phyloP scores from a whole-genome alignment of 768 basidiomycete genomes.

The Candolleomyces efflorescens region DNA sequence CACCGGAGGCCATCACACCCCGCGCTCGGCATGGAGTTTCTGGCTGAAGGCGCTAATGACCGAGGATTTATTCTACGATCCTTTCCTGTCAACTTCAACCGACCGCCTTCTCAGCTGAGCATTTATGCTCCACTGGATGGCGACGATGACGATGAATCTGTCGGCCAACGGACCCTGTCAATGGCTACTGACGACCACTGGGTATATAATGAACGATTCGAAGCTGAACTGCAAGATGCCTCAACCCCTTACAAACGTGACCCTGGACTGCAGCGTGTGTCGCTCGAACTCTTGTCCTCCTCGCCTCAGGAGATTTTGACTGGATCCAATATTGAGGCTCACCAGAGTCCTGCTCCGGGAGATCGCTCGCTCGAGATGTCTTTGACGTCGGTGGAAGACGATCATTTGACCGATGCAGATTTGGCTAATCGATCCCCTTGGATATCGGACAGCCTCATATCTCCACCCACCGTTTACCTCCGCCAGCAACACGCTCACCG shows the following conservation, averaged over 20 bases:
- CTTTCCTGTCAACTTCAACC: constrained; percentile 32
- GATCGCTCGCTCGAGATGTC: constrained; percentile 4
- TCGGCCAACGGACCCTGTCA: neutral
- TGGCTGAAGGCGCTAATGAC: neutral
- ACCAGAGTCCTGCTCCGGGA: neutral
- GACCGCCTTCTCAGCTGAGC: constrained; percentile 36
- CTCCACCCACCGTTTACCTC: constrained; percentile 31
- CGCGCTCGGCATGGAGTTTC: neutral
- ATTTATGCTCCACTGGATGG: constrained; percentile 18
- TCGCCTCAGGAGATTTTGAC: neutral
- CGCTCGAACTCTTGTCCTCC: neutral
- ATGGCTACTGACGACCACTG: neutral
- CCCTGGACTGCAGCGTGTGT: neutral
- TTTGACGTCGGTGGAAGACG: constrained; percentile 3
- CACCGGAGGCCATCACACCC: constrained; percentile 5
- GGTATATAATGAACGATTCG: neutral
- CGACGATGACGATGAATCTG: constrained; percentile 11
- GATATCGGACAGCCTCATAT: constrained; percentile 40
- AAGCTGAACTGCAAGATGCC: neutral
- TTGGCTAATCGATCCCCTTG: constrained; percentile 20
- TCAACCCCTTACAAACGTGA: constrained; percentile 3
- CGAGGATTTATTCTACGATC: constrained; percentile 19
- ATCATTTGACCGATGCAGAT: neutral
- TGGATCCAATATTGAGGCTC: neutral
- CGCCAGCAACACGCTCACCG: too few relatives aligned